Evolutionary conservation across 108 stramenopile genomes (phyloP).

Genomic region (Fragilariopsis cylindrus): DNA sequence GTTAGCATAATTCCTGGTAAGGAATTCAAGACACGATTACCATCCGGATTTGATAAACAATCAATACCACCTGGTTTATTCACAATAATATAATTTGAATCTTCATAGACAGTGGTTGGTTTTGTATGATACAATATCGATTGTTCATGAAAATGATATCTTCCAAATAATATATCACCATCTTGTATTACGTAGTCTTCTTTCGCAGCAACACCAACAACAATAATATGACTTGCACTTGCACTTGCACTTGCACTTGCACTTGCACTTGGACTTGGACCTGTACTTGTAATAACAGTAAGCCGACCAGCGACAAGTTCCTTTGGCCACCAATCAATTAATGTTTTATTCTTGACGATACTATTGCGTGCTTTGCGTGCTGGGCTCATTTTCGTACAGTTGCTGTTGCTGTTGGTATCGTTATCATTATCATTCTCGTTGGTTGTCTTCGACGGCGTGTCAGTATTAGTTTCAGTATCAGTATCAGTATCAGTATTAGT

Average conservation of each 20-base stretch:
- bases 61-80: conserved; percentile 19
- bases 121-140: background rate
- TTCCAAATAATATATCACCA: background rate
- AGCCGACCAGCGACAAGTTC: conserved; percentile 3
- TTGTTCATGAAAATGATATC: conserved; percentile 25
- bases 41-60: conserved; percentile 13
- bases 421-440: background rate
- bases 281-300: too few species aligned
- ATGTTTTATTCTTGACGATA: background rate
- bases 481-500: background rate
- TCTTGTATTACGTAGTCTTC: background rate
- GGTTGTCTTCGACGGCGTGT: background rate
- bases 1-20: conserved; percentile 2
- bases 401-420: too few species aligned
- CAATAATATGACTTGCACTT: too few species aligned
- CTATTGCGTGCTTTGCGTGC: background rate
- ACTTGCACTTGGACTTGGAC: too few species aligned
- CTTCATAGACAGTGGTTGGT: background rate
- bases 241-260: too few species aligned
- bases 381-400: too few species aligned
- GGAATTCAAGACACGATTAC: background rate
- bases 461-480: background rate
- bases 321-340: conserved; percentile 7
- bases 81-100: background rate
- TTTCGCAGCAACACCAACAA: too few species aligned